Conservation (phyloP, 2,329 filamentous ascomycete genomes). For the Cladosporium sphaerospermum region DNA sequence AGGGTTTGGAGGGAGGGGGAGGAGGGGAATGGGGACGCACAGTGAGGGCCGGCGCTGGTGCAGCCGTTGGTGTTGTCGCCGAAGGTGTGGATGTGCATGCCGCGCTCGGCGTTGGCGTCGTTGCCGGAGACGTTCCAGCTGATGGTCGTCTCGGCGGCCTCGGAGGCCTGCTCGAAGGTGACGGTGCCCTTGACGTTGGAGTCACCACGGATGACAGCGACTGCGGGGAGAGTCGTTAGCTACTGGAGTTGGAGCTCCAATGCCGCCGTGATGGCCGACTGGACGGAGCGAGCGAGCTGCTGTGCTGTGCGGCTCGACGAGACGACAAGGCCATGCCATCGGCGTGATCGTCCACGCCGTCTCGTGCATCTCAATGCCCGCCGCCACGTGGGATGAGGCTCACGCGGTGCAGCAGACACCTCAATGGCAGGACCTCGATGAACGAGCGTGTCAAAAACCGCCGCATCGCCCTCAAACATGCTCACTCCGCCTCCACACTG, state of each 20-base stretch:
- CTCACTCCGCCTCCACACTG: conserved; percentile 36
- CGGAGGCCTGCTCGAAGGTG: conserved; percentile 85
- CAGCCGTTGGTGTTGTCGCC: conserved; percentile 99
- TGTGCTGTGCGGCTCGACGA: too few species aligned
- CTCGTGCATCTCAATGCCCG: too few species aligned
- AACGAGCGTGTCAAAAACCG: not conserved
- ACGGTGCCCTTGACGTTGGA: conserved; percentile 91
- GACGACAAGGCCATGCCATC: too few species aligned
- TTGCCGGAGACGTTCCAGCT: conserved; percentile 88
- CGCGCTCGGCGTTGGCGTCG: conserved; percentile 92
- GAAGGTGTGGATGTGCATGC: conserved; percentile 98
- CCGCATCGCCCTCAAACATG: conserved; percentile 23
- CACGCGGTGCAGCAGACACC: not conserved
- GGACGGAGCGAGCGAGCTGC: too few species aligned
- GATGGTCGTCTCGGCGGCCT: conserved; percentile 76
- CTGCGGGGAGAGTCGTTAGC: conserved; percentile 44
- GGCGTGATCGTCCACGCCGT: too few species aligned
- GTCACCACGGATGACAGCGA: conserved; percentile 96
- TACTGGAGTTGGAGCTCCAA: conserved; percentile 1
- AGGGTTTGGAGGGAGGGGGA: not conserved
- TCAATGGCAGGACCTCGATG: conserved; percentile 10
- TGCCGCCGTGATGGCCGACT: not conserved
- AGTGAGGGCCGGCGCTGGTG: conserved; percentile 96
- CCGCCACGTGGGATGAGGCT: too few species aligned
- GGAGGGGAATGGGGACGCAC: conserved; percentile 48